phyloP scores from a whole-genome alignment of 1,284 basidiomycete genomes.

The Quambalaria eucalypti region DNA sequence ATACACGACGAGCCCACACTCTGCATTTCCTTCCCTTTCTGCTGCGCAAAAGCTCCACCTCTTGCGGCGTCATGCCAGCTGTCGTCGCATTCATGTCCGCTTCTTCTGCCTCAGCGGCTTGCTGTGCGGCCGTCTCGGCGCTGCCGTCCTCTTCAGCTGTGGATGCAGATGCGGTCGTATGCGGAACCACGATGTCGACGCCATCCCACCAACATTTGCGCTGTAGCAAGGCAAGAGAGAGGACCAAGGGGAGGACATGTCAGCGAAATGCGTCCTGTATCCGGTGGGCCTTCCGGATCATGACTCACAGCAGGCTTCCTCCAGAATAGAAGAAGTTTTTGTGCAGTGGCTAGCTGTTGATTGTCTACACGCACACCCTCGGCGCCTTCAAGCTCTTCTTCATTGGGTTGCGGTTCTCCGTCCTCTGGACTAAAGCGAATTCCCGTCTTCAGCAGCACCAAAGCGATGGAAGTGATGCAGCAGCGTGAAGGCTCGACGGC shows the following conservation, averaged over 20 bases:
- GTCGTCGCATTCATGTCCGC: slow-evolving; percentile 4
- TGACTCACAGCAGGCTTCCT: slow-evolving; percentile 69
- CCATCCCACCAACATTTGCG: slow-evolving; percentile 99
- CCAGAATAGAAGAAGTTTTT: slow-evolving; percentile 96
- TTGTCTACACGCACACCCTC: slow-evolving; percentile 58
- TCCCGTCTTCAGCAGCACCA: slow-evolving; percentile 84
- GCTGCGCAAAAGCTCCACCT: slow-evolving; percentile 31
- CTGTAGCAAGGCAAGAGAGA: background rate
- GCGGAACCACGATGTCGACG: slow-evolving; percentile 72
- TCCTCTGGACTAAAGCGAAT: slow-evolving; percentile 10
- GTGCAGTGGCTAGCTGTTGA: slow-evolving; percentile 92
- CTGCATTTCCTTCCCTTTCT: slow-evolving; percentile 37
- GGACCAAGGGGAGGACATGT: background rate
- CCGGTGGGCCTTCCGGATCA: background rate
- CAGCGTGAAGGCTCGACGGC: slow-evolving; percentile 89
- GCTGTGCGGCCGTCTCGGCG: background rate
- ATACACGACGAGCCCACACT: slow-evolving; percentile 93
- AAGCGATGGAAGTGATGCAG: slow-evolving; percentile 93
- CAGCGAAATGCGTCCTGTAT: background rate
- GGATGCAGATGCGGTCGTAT: slow-evolving; percentile 55
- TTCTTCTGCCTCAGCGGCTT: slow-evolving; percentile 3
- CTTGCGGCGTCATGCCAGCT: slow-evolving; percentile 28
- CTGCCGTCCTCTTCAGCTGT: slow-evolving; percentile 1
- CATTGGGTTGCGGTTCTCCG: background rate
- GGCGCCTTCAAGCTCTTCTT: slow-evolving; percentile 2